Percentiles rank a stretch among this genome's conserved stretches.
These are phyloP conservation scores for Xylaria sp. DNA, from an alignment of 495 filamentous ascomycete species.

Conservation along the genomic window DNA sequence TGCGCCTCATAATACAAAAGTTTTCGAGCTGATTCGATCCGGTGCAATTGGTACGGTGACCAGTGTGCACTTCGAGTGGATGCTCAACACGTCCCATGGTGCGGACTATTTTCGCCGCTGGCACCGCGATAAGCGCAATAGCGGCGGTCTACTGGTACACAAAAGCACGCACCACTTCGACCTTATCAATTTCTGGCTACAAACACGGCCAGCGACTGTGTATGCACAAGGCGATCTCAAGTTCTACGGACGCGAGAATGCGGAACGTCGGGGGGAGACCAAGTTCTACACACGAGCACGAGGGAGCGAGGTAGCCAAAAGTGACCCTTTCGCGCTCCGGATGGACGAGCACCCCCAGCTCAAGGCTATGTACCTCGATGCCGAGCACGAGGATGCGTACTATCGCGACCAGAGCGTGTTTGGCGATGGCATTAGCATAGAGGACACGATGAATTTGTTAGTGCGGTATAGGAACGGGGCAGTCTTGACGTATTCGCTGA, in stretches of 20 bases:
- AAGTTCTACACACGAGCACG: constrained; percentile 49
- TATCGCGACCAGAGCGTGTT: constrained; percentile 65
- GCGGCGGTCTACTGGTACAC: constrained; percentile 60
- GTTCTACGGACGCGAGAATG: constrained; percentile 57
- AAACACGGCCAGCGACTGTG: constrained; percentile 51
- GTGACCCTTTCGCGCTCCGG: constrained; percentile 59
- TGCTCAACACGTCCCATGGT: constrained; percentile 65
- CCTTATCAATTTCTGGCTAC: constrained; percentile 59
- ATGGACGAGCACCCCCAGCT: constrained; percentile 56
- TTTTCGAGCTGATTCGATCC: constrained; percentile 54
- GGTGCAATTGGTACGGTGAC: constrained; percentile 61
- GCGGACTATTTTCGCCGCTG: constrained; percentile 68
- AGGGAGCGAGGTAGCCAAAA: constrained; percentile 43
- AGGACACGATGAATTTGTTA: constrained; percentile 66
- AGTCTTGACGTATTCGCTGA: constrained; percentile 56
- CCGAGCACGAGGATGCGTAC: constrained; percentile 66
- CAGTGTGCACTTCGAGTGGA: constrained; percentile 66
- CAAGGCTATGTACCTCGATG: constrained; percentile 62
- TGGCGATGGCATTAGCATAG: constrained; percentile 65
- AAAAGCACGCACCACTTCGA: constrained; percentile 61
- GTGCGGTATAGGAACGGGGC: constrained; percentile 62
- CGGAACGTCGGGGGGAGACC: constrained; percentile 48
- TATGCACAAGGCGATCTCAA: constrained; percentile 55
- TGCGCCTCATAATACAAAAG: constrained; percentile 59
- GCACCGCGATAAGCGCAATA: constrained; percentile 65